A percentile compares a stretch with the other conserved stretches of the same genome.
Evolutionary conservation across 805 yeast species (phyloP).

Genomic region (Cyberlindnera maritima): DNA sequence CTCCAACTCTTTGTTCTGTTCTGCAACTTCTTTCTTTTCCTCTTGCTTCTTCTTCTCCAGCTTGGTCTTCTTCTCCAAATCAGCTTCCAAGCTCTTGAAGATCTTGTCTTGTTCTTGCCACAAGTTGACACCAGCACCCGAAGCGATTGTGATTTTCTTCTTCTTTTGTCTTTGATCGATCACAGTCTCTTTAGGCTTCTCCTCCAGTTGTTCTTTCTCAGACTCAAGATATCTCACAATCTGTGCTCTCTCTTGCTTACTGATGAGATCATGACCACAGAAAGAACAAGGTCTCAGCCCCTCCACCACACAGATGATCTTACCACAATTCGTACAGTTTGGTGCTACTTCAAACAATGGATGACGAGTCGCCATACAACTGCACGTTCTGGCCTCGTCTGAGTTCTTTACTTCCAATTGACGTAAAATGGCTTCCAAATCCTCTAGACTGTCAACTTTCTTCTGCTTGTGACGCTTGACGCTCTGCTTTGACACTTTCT

Average conservation of each 20-base stretch:
- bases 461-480: conserved; percentile 36
- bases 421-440: conserved; percentile 60
- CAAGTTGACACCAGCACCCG: conserved; percentile 62
- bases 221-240: conserved; percentile 50
- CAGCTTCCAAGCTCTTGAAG: conserved; percentile 57
- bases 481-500: conserved; percentile 30
- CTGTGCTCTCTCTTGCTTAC: conserved; percentile 56
- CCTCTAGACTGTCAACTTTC: conserved; percentile 56
- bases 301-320: conserved; percentile 85
- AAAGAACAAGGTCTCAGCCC: conserved; percentile 88
- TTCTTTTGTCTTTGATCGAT: conserved; percentile 32
- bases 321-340: conserved; percentile 91
- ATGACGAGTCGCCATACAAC: conserved; percentile 85
- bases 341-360: conserved; percentile 90
- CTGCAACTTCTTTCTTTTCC: conserved; percentile 35
- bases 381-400: conserved; percentile 40
- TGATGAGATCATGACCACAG: conserved; percentile 70
- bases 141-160: conserved; percentile 49
- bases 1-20: conserved; percentile 43
- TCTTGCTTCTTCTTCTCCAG: conserved; percentile 34
- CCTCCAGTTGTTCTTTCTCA: conserved; percentile 49
- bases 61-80: conserved; percentile 34
- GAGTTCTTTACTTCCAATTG: conserved; percentile 43
- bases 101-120: conserved; percentile 68
- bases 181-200: conserved; percentile 14